Percentiles rank a stretch among this genome's conserved stretches.
These are phyloP conservation scores for Biscutella laevigata DNA, from an alignment of 441 rosid species.

Conservation along the genomic window DNA sequence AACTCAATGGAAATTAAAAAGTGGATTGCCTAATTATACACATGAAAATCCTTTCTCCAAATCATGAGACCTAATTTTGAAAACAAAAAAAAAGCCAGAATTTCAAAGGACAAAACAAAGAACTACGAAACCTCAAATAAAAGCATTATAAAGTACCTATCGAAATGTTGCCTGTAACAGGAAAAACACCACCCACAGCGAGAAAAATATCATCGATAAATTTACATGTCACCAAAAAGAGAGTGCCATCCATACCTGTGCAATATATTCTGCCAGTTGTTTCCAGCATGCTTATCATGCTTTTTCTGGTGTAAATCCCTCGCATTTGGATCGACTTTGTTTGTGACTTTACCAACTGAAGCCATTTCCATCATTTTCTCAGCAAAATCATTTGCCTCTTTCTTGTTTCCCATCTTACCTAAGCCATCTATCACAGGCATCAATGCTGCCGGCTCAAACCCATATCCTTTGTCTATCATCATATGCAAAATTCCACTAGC, in stretches of 20 bases:
- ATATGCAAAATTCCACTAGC: conserved; percentile 51
- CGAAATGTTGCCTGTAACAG: not conserved
- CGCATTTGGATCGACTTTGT: conserved; percentile 31
- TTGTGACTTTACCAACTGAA: conserved; percentile 37
- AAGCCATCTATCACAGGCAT: conserved; percentile 87
- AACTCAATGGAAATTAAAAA: not conserved
- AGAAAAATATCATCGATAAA: too few species aligned
- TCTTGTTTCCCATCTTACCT: conserved; percentile 55
- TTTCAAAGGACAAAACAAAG: not conserved
- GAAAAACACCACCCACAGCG: too few species aligned
- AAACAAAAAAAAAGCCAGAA: too few species aligned
- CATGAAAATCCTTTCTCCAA: conserved; percentile 2
- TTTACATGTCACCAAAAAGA: too few species aligned
- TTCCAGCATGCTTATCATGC: conserved; percentile 31
- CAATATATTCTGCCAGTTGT: conserved; percentile 54
- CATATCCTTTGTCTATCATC: conserved; percentile 63
- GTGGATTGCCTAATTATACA: not conserved
- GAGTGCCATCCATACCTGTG: conserved; percentile 49
- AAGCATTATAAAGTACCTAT: not conserved
- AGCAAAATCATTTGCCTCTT: conserved; percentile 61
- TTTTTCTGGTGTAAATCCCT: conserved; percentile 25
- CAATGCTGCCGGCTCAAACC: conserved; percentile 74
- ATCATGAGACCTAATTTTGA: not conserved
- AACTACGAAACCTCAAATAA: not conserved
- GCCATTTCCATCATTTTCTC: conserved; percentile 85